Percentiles rank a stretch among this genome's conserved stretches.
Conservation (phyloP, 2,329 filamentous ascomycete genomes). For the Verticillium nubilum region DNA sequence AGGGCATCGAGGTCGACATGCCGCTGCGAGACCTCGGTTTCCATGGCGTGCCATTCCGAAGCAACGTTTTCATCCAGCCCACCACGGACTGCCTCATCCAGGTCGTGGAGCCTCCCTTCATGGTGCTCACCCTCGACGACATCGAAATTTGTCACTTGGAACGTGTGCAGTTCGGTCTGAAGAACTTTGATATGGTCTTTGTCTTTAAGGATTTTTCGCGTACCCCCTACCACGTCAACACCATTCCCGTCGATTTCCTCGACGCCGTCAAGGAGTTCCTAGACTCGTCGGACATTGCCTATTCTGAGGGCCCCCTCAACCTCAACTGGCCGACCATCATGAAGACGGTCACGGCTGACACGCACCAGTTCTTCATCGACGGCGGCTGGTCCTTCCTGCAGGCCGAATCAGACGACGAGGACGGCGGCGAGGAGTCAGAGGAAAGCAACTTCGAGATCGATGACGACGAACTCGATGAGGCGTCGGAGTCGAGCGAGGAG, state of each 20-base stretch:
- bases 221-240: slow-evolving; percentile 92
- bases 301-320: slow-evolving; percentile 90
- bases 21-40: slow-evolving; percentile 95
- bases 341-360: slow-evolving; percentile 94
- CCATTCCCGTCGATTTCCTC: slow-evolving; percentile 90
- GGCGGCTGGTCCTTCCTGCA: slow-evolving; percentile 93
- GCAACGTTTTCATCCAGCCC: slow-evolving; percentile 91
- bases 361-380: slow-evolving; percentile 90
- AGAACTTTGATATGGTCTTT: slow-evolving; percentile 98
- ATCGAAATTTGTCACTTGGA: slow-evolving; percentile 96
- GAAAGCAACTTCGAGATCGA: slow-evolving; percentile 90
- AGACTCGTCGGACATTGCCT: slow-evolving; percentile 91
- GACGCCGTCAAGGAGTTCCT: slow-evolving; percentile 98
- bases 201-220: slow-evolving; percentile 96
- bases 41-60: slow-evolving; percentile 91
- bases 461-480: slow-evolving; percentile 80
- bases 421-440: slow-evolving; percentile 74
- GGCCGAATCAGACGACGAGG: slow-evolving; percentile 82
- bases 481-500: slow-evolving; percentile 69
- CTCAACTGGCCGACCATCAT: slow-evolving; percentile 99
- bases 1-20: slow-evolving; percentile 90
- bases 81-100: slow-evolving; percentile 97
- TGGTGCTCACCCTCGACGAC: slow-evolving; percentile 90
- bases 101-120: slow-evolving; percentile 92
- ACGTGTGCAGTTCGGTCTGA: slow-evolving; percentile 91